phyloP scores from a whole-genome alignment of 352 stramenopile genomes.

The Salisapilia sapeloensis region DNA sequence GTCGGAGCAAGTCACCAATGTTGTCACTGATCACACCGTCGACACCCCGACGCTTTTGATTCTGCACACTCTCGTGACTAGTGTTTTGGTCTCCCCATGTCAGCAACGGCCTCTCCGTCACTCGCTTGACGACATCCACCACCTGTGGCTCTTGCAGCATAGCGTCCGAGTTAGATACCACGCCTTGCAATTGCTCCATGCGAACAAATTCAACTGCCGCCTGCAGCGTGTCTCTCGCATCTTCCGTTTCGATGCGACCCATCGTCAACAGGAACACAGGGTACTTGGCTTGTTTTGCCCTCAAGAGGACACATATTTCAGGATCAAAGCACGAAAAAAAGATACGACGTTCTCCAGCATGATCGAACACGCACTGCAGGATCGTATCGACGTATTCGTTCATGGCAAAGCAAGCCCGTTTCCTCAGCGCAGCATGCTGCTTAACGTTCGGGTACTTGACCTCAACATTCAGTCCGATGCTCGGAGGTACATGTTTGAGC shows the following conservation, averaged over 20 bases:
- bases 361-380: slow-evolving; percentile 51
- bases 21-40: slow-evolving; percentile 76
- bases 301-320: slow-evolving; percentile 39
- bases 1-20: slow-evolving; percentile 55
- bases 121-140: slow-evolving; percentile 22
- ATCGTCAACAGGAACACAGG: slow-evolving; percentile 63
- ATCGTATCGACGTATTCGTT: slow-evolving; percentile 61
- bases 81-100: slow-evolving; percentile 75
- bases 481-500: slow-evolving; percentile 47
- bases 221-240: slow-evolving; percentile 44
- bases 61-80: slow-evolving; percentile 43
- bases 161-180: slow-evolving; percentile 59
- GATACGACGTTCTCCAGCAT: slow-evolving; percentile 32
- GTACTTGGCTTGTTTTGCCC: slow-evolving; percentile 54
- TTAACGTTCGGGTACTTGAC: slow-evolving; percentile 65
- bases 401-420: slow-evolving; percentile 35
- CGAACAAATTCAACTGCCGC: slow-evolving; percentile 34
- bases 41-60: slow-evolving; percentile 46
- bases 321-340: slow-evolving; percentile 78
- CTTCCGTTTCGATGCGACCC: slow-evolving; percentile 26
- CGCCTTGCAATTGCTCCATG: slow-evolving; percentile 47
- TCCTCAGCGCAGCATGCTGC: slow-evolving; percentile 18
- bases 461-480: slow-evolving; percentile 66
- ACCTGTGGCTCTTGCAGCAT: slow-evolving; percentile 36
- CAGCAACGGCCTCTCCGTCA: slow-evolving; percentile 13